These are phyloP conservation scores for Prosopis cineraria DNA, from an alignment of 306 rosid genomes.

Conservation along the genomic window DNA sequence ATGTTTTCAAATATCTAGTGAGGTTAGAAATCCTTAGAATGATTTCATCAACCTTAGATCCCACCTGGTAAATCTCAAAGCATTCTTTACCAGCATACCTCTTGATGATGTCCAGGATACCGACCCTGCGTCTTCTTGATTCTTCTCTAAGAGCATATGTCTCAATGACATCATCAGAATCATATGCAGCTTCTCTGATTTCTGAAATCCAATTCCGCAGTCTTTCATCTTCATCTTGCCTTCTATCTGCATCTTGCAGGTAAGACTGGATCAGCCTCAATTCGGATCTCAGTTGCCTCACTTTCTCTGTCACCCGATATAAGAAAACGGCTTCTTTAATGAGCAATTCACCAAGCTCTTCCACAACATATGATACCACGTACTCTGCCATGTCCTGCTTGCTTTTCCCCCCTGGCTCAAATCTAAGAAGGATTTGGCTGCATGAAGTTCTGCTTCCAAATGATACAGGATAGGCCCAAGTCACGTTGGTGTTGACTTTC, in stretches of 20 bases:
- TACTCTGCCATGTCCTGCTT: conserved; percentile 39
- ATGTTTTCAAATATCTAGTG: conserved; percentile 22
- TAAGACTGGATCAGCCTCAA: conserved; percentile 42
- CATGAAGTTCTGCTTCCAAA: neutral
- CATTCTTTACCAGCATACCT: conserved; percentile 30
- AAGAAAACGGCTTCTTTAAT: conserved; percentile 45
- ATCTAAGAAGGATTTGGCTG: neutral
- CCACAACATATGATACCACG: conserved; percentile 42
- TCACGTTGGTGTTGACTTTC: neutral
- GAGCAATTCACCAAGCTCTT: conserved; percentile 42
- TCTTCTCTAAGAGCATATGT: conserved; percentile 34
- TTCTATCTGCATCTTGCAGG: conserved; percentile 56
- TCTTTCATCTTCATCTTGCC: conserved; percentile 41
- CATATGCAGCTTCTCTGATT: conserved; percentile 60
- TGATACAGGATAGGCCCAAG: neutral
- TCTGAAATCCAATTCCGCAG: conserved; percentile 48
- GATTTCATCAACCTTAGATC: conserved; percentile 39
- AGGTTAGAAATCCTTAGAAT: conserved; percentile 34
- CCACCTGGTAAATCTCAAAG: conserved; percentile 31
- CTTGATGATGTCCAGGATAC: conserved; percentile 30
- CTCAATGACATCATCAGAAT: conserved; percentile 54
- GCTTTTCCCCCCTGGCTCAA: neutral
- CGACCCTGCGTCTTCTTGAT: conserved; percentile 33
- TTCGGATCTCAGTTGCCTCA: conserved; percentile 40
- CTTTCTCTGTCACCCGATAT: conserved; percentile 37